Evolutionary conservation across 768 basidiomycete species (phyloP).

Genomic region (Tubosaeta sp.): DNA sequence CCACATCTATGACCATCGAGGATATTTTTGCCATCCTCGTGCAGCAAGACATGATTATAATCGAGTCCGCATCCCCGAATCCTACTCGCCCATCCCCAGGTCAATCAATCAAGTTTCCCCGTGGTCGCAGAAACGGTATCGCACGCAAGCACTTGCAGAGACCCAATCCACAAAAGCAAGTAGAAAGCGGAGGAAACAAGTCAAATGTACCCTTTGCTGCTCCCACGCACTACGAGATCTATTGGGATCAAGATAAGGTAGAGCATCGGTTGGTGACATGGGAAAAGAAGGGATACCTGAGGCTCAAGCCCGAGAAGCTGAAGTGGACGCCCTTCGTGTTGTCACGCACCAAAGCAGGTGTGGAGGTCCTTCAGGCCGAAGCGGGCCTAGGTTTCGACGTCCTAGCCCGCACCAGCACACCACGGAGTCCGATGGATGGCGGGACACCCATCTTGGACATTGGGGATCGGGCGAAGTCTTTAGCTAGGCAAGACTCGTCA

Average conservation of each 20-base stretch:
- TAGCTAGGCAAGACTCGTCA: conserved; percentile 9
- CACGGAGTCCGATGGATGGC: conserved; percentile 18
- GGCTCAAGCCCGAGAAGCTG: conserved; percentile 74
- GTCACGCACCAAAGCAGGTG: conserved; percentile 38
- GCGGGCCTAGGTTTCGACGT: conserved; percentile 11
- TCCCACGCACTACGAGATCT: conserved; percentile 69
- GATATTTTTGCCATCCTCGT: conserved; percentile 75
- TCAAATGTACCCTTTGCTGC: conserved; percentile 54
- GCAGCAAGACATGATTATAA: conserved; percentile 70
- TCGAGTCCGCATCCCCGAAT: conserved; percentile 41
- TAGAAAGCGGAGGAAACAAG: conserved; percentile 31
- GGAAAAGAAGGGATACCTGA: conserved; percentile 75
- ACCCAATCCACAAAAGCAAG: conserved; percentile 42
- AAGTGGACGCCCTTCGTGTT: conserved; percentile 95
- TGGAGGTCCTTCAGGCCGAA: conserved; percentile 24
- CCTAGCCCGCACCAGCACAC: conserved; percentile 4
- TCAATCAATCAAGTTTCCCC: conserved; percentile 70
- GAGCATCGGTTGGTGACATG: conserved; percentile 60
- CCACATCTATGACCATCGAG: conserved; percentile 88
- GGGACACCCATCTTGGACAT: conserved; percentile 21
- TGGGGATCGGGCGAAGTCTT: conserved; percentile 15
- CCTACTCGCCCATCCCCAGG: conserved; percentile 65
- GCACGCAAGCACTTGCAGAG: conserved; percentile 62
- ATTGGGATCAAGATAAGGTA: conserved; percentile 67
- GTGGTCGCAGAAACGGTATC: conserved; percentile 62